Evolutionary conservation across 768 basidiomycete genomes (phyloP), one percentile per base, ranked within the genome.

Genomic region (Tulasnella sp.): DNA sequence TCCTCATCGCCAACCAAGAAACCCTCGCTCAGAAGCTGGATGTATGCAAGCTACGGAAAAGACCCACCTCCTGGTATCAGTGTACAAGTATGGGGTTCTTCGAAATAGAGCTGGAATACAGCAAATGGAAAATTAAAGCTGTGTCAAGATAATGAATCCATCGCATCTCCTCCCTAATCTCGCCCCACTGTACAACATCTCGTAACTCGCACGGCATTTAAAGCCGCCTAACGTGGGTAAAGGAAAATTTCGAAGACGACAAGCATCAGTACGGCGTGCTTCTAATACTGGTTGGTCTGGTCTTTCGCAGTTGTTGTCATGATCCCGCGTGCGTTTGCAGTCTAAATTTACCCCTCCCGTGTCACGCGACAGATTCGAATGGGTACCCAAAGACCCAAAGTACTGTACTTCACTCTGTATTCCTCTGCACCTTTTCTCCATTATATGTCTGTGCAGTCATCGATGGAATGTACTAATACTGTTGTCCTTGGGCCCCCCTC

Each of bases 361-460:
- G 83, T n/a, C n/a, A 82, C 82, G 54, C 82, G 82, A 18, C 60
- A 64, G 60, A 81, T 50, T 18, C 80, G 82, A 34, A 82, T 82
- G 24, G 76, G 82, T 28, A 54, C 42, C 12, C 77, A 82, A 46
- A 81, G 79, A 75, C 76, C 82, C 18, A 82, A 81, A 77, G 82
- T 82, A 75, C 41, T 24, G 46, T 34, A 34, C 16, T 18, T 24
- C 11, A 28, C 41, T 22, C 48, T 44, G 42, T 37, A 2, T 75
- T 48, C 31, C 46, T 69, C 37, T n/a, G 22, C 37, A 41, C 22
- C 60, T 74, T 75, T 12, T 28, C 12, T 4, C 31, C n/a, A n/a
- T n/a, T 64, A 64, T 4, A 64, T 24, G 40, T 37, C 24, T n/a
- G 40, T 46, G 22, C n/a, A n/a, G 50, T 54, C 58, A 41, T 40